phyloP scores from a whole-genome alignment of 768 basidiomycete genomes.

The Asterophora parasitica region DNA sequence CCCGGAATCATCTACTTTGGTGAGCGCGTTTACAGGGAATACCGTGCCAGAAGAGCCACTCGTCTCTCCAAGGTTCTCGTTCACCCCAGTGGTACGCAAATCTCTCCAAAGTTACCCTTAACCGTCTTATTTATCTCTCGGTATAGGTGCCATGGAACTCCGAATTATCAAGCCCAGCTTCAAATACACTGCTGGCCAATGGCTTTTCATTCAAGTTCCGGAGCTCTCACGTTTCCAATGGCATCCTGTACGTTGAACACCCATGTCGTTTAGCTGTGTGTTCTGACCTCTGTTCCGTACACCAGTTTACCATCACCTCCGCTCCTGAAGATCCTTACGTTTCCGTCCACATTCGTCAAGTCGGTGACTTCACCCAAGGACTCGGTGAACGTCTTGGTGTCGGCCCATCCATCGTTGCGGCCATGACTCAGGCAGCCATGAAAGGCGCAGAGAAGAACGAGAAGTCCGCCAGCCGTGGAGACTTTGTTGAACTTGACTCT shows the following conservation, averaged over 20 bases:
- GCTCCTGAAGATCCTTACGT: slow-evolving; percentile 93
- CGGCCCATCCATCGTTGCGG: slow-evolving; percentile 69
- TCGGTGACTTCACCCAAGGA: slow-evolving; percentile 80
- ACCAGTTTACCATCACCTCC: slow-evolving; percentile 89
- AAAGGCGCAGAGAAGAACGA: slow-evolving; percentile 68
- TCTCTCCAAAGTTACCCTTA: not conserved
- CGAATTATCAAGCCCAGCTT: slow-evolving; percentile 89
- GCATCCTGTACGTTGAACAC: slow-evolving; percentile 72
- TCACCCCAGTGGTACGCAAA: slow-evolving; percentile 72
- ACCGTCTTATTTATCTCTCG: slow-evolving; percentile 7
- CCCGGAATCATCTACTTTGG: slow-evolving; percentile 86
- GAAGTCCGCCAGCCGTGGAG: slow-evolving; percentile 51
- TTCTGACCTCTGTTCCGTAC: not conserved
- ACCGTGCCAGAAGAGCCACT: slow-evolving; percentile 74
- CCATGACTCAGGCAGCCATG: slow-evolving; percentile 76
- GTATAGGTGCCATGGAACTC: slow-evolving; percentile 82
- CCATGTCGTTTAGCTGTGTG: not conserved
- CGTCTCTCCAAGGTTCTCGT: slow-evolving; percentile 81
- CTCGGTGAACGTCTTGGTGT: slow-evolving; percentile 86
- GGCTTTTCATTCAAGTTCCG: slow-evolving; percentile 87
- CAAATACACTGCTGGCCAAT: slow-evolving; percentile 88
- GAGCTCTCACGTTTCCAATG: slow-evolving; percentile 82
- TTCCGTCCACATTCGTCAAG: slow-evolving; percentile 90
- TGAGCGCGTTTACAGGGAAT: slow-evolving; percentile 81
- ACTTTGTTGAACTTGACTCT: slow-evolving; percentile 77